Evolutionary conservation across 176 grass and related monocot species (phyloP).

Genomic region (Pontederia crassipes): DNA sequence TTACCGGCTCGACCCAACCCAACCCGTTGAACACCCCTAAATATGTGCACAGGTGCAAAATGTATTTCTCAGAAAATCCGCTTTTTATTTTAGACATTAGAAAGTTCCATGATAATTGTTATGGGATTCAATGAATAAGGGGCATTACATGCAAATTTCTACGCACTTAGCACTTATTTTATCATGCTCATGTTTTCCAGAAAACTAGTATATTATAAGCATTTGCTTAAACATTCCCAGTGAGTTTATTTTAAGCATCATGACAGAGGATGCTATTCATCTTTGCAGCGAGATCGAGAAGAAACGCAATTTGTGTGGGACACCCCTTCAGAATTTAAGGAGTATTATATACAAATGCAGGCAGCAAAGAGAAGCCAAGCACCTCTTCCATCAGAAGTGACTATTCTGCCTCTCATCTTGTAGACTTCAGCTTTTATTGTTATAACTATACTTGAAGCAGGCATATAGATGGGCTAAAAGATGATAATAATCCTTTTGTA

Average conservation of each 20-base stretch:
- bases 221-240: background rate
- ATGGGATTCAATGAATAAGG: too few relatives aligned
- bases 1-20: too few relatives aligned
- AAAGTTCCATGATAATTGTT: too few relatives aligned
- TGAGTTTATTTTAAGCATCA: background rate
- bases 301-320: constrained; percentile 72
- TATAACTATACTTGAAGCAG: background rate
- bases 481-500: constrained; percentile 5
- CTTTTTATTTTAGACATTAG: too few relatives aligned
- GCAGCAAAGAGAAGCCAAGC: constrained; percentile 82
- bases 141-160: too few relatives aligned
- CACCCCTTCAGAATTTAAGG: constrained; percentile 66
- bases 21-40: too few relatives aligned
- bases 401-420: constrained; percentile 9
- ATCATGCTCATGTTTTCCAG: too few relatives aligned
- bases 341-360: constrained; percentile 97
- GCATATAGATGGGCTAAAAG: background rate
- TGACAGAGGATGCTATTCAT: background rate
- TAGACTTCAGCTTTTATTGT: background rate
- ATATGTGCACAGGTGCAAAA: too few relatives aligned
- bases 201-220: too few relatives aligned
- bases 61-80: too few relatives aligned
- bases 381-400: constrained; percentile 58
- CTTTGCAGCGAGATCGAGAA: constrained; percentile 56
- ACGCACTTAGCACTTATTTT: too few relatives aligned